Conservation (phyloP, 2,329 filamentous ascomycete species). For the Dactylonectria macrodidyma region DNA sequence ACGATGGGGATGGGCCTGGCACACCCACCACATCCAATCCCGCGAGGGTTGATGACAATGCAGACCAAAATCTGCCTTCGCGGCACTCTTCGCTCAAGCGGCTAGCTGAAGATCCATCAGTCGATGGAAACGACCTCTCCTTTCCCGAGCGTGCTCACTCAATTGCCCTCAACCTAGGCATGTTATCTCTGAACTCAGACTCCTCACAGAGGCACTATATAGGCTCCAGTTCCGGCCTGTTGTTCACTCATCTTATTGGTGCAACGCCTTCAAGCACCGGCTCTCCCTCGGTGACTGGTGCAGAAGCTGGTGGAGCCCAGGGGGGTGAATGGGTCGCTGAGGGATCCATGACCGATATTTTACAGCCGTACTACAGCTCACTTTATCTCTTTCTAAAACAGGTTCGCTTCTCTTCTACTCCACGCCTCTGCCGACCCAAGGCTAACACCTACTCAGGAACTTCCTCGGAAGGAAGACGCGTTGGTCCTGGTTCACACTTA, state of each 20-base stretch:
- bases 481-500: slow-evolving; percentile 39
- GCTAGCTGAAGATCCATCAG: slow-evolving; percentile 36
- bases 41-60: not conserved
- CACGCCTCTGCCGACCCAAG: not conserved
- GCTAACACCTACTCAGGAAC: slow-evolving; percentile 31
- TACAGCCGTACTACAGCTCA: slow-evolving; percentile 32
- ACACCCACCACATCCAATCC: not conserved
- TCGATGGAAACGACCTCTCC: slow-evolving; percentile 28
- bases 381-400: slow-evolving; percentile 20
- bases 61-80: slow-evolving; percentile 36
- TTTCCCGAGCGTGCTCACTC: slow-evolving; percentile 42
- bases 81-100: slow-evolving; percentile 29
- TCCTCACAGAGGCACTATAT: slow-evolving; percentile 55
- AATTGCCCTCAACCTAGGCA: slow-evolving; percentile 53
- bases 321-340: slow-evolving; percentile 14
- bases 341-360: not conserved
- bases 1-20: not conserved
- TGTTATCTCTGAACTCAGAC: slow-evolving; percentile 56
- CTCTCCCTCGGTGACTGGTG: slow-evolving; percentile 20
- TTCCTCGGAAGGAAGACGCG: slow-evolving; percentile 42
- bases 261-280: slow-evolving; percentile 33
- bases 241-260: slow-evolving; percentile 51
- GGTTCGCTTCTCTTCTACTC: not conserved
- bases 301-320: slow-evolving; percentile 6
- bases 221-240: slow-evolving; percentile 54